A percentile compares a stretch with the other conserved stretches of the same genome.
phyloP scores from a whole-genome alignment of 495 filamentous ascomycete species.

The Glarea lozoyensis region DNA sequence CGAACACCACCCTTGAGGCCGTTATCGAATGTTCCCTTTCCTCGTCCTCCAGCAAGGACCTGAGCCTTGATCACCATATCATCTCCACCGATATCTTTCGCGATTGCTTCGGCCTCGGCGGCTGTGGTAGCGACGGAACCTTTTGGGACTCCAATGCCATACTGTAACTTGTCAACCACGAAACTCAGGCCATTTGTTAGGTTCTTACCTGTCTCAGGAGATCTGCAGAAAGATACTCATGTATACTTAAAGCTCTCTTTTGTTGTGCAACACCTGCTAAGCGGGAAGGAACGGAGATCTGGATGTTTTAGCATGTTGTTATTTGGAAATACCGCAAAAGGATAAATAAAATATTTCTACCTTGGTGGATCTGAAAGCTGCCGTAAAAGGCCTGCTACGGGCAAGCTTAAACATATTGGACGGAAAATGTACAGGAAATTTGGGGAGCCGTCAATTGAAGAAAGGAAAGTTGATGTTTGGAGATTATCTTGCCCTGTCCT shows the following conservation, averaged over 20 bases:
- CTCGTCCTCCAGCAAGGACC: constrained; percentile 93
- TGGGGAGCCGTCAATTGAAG: constrained; percentile 15
- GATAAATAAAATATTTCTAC: constrained; percentile 28
- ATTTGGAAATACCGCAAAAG: background rate
- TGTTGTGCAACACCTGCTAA: constrained; percentile 37
- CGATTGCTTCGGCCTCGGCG: constrained; percentile 84
- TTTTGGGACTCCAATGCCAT: constrained; percentile 87
- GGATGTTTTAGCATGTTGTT: constrained; percentile 10
- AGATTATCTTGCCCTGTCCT: constrained; percentile 4
- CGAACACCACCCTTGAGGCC: constrained; percentile 97
- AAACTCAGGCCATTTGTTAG: too few relatives aligned
- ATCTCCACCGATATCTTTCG: constrained; percentile 81
- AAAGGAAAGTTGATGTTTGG: constrained; percentile 1
- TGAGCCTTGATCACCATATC: constrained; percentile 99
- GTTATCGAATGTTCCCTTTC: constrained; percentile 96
- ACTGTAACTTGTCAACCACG: too few relatives aligned
- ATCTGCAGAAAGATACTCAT: constrained; percentile 92
- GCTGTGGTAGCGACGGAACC: constrained; percentile 75
- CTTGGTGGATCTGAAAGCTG: constrained; percentile 55
- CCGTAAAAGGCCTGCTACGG: constrained; percentile 51
- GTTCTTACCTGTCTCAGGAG: constrained; percentile 78
- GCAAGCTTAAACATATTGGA: constrained; percentile 66
- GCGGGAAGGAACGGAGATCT: constrained; percentile 18
- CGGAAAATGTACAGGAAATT: constrained; percentile 8
- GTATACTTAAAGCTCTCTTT: constrained; percentile 83